Conservation (phyloP, 75 land plant species). For the Pinus tabuliformis region DNA sequence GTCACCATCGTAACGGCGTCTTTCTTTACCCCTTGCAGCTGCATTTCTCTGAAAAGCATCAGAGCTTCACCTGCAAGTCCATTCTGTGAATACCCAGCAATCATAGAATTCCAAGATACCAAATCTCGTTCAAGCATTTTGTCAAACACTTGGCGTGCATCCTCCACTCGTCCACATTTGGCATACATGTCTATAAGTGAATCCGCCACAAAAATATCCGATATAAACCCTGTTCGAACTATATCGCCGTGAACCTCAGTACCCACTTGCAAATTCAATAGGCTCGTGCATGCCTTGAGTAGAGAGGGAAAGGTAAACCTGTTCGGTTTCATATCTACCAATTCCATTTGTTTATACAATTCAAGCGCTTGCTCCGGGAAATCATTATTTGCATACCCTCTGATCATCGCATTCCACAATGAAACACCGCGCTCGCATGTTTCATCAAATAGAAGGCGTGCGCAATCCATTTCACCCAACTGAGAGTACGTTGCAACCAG, state of each 20-base stretch:
- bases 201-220: conserved; percentile 34
- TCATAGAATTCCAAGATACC: conserved; percentile 78
- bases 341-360: conserved; percentile 61
- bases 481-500: conserved; percentile 39
- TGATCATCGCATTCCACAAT: conserved; percentile 61
- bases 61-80: conserved; percentile 14
- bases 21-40: conserved; percentile 17
- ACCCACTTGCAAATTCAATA: conserved; percentile 39
- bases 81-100: conserved; percentile 41
- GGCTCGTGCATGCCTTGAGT: conserved; percentile 54
- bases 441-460: conserved; percentile 63
- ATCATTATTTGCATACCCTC: conserved; percentile 51
- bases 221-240: conserved; percentile 24
- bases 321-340: conserved; percentile 52
- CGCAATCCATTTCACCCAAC: conserved; percentile 23
- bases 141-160: conserved; percentile 45
- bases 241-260: conserved; percentile 62
- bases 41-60: conserved; percentile 33
- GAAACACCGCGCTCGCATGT: conserved; percentile 30
- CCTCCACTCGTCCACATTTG: conserved; percentile 17
- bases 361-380: conserved; percentile 54
- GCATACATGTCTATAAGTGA: conserved; percentile 55
- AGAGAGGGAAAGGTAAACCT: conserved; percentile 48
- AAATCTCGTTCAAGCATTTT: conserved; percentile 45
- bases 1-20: conserved; percentile 50